Conservation (phyloP, 345 rosid species). For the Euphorbia lathyris region DNA sequence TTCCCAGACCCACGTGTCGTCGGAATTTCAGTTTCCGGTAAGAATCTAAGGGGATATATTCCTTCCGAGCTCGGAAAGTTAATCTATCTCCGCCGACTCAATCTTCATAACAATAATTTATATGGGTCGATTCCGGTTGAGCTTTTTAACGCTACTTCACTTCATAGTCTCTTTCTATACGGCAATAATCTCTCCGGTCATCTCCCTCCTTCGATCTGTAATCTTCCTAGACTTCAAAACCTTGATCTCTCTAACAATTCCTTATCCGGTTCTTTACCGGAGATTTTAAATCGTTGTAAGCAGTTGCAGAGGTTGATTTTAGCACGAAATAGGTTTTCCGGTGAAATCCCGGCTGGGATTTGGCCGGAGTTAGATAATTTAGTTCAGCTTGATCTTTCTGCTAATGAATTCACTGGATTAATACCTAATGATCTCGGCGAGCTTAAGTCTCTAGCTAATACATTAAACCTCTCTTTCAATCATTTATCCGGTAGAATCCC, state of each 20-base stretch:
- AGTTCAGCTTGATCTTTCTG: constrained; percentile 79
- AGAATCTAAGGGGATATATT: constrained; percentile 73
- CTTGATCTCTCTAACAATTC: constrained; percentile 85
- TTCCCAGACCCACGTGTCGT: constrained; percentile 63
- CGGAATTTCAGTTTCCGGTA: constrained; percentile 64
- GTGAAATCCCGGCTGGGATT: constrained; percentile 63
- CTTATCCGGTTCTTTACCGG: constrained; percentile 62
- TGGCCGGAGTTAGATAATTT: constrained; percentile 75
- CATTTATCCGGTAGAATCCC: constrained; percentile 76
- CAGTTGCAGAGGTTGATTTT: constrained; percentile 77
- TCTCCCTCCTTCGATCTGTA: constrained; percentile 75
- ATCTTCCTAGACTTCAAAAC: constrained; percentile 71
- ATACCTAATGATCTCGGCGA: constrained; percentile 76
- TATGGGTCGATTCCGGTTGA: constrained; percentile 72
- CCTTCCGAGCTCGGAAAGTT: constrained; percentile 91
- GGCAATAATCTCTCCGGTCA: constrained; percentile 78
- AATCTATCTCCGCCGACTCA: constrained; percentile 75
- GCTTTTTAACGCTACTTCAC: constrained; percentile 87
- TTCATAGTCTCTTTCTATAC: constrained; percentile 75
- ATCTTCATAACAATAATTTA: constrained; percentile 69
- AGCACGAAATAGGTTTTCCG: constrained; percentile 61
- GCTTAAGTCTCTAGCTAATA: constrained; percentile 63
- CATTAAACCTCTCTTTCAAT: constrained; percentile 80
- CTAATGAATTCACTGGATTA: constrained; percentile 56
- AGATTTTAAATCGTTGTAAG: constrained; percentile 54